These are phyloP conservation scores for Penicillium sp. DNA, from an alignment of 2,329 filamentous ascomycete species.

Conservation along the genomic window DNA sequence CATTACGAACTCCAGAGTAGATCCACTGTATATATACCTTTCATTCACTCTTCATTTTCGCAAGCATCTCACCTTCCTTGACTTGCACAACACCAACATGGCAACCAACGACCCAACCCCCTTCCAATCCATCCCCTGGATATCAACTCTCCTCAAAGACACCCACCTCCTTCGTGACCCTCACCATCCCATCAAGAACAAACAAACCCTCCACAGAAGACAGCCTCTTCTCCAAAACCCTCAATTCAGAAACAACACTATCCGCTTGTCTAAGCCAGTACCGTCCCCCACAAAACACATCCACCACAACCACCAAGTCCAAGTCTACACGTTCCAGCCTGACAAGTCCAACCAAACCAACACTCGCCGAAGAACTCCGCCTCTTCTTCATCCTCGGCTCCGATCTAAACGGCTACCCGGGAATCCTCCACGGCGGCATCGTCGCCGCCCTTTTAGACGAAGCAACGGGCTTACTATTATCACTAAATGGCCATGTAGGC, in stretches of 20 bases:
- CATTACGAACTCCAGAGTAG: neutral
- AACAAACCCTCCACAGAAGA: constrained; percentile 15
- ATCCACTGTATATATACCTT: neutral
- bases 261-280: constrained; percentile 17
- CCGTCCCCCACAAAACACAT: constrained; percentile 1
- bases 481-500: constrained; percentile 4
- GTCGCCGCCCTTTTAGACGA: constrained; percentile 37
- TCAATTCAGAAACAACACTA: constrained; percentile 11
- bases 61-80: neutral
- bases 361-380: constrained; percentile 27
- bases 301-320: neutral
- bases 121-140: constrained; percentile 16
- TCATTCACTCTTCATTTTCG: neutral
- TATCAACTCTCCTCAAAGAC: constrained; percentile 17
- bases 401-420: constrained; percentile 36
- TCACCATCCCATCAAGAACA: constrained; percentile 8
- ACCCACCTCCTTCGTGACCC: constrained; percentile 7
- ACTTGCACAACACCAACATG: neutral
- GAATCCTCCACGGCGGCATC: constrained; percentile 38
- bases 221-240: constrained; percentile 14
- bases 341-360: neutral
- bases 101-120: constrained; percentile 8
- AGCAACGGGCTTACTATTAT: constrained; percentile 30
- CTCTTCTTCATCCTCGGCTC: constrained; percentile 37
- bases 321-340: neutral